Base-by-base conservation (phyloP, 2,329 filamentous ascomycete species). In the Phaeosphaeriaceae sp. region DNA sequence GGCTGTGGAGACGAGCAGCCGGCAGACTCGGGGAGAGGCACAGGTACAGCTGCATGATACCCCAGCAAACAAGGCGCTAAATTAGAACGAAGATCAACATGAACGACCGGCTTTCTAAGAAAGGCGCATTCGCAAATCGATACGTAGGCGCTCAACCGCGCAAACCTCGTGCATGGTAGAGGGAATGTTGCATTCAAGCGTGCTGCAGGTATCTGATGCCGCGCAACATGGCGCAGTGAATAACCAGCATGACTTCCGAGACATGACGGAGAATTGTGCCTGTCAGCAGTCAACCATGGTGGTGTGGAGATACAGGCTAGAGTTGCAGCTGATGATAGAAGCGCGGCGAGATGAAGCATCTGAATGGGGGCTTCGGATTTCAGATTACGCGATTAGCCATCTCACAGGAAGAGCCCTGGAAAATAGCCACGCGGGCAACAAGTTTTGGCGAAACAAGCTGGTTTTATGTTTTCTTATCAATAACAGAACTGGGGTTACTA, bases 1-100 rank as follows among this genome's bases (percentile, higher is more conserved):
- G 37, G 84, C 26, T 87, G 85, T 66, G 81, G 78, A 18, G 82
- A 83, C 21, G 82, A 85, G 44, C 79, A 79, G 40, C 73, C 75
- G 48, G 47, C 44, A 37, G 48, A 42, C 42, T 54, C 46, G 34
- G 47, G 30, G 44, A 50, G 52, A 50, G 50, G 18, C 15, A 21
- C 55, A 50, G 50, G 35, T 8, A 21, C 30, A 33, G 16, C 55
- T 54, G 47, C 53, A 49, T 62, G 52, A 60, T 36, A 47, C 48
- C 34, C 23, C 32, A 28, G 58, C 20, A 36, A 23, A 44, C 29
- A 35, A 32, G 39, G 53, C 50, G 47, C 51, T 50, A 56, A 33
- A 40, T 3, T 34, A 30, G 42, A 43, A 52, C 47, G 50, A 51
- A 56, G 18, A 56, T 53, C 37, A 48, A 42, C 42, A 56, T 46